These are phyloP conservation scores for Diaporthe australafricana DNA, from an alignment of 2,329 filamentous ascomycete genomes.

Conservation along the genomic window DNA sequence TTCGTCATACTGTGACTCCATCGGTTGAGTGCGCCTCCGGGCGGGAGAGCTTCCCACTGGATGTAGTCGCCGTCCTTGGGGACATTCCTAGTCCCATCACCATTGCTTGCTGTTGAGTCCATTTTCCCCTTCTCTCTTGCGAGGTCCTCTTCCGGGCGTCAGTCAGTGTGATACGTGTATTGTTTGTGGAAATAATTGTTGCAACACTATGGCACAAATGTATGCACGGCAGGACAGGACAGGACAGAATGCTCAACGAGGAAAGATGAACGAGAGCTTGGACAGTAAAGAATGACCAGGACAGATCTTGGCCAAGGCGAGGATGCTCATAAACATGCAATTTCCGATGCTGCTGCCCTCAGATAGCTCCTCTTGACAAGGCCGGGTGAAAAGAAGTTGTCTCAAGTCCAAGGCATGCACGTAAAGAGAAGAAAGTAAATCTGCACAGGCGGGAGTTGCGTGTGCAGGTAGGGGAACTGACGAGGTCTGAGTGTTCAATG, in stretches of 20 bases:
- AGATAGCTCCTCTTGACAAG: background rate
- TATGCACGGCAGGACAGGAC: too few species aligned
- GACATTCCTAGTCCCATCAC: slow-evolving; percentile 38
- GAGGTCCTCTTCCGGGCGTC: background rate
- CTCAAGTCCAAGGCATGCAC: background rate
- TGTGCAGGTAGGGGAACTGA: background rate
- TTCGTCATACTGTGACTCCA: slow-evolving; percentile 87
- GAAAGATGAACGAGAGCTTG: background rate
- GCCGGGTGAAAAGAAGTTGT: background rate
- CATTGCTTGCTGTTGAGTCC: background rate
- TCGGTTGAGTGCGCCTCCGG: slow-evolving; percentile 76
- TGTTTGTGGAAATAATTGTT: background rate
- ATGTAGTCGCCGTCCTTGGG: slow-evolving; percentile 66
- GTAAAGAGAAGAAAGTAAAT: background rate
- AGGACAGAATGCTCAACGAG: background rate
- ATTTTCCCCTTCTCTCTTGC: background rate
- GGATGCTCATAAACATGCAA: background rate
- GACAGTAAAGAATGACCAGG: background rate
- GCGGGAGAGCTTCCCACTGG: slow-evolving; percentile 62
- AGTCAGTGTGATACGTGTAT: background rate
- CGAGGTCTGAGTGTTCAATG: background rate
- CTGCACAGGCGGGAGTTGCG: background rate
- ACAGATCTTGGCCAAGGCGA: background rate
- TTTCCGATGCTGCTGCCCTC: background rate
- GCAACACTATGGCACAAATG: background rate